Conservation (phyloP, 805 yeast genomes). For the Yarrowia bubula region DNA sequence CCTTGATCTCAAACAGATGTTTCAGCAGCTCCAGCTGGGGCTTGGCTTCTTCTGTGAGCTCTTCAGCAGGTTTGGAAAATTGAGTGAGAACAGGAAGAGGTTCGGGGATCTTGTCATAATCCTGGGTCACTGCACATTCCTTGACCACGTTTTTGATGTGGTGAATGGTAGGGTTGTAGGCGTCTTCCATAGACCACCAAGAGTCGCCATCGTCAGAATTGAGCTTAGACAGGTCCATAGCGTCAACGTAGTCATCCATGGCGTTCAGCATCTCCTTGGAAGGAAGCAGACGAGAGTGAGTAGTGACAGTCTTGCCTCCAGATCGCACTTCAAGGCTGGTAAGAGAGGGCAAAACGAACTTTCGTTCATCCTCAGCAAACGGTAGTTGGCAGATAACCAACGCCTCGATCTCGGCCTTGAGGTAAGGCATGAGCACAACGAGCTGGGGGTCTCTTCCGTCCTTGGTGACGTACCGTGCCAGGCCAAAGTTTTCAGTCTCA, state of each 20-base stretch:
- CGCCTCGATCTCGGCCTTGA: conserved; percentile 35
- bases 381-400: conserved; percentile 61
- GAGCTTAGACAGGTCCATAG: conserved; percentile 43
- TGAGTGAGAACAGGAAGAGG: conserved; percentile 35
- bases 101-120: conserved; percentile 38
- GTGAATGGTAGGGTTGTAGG: conserved; percentile 36
- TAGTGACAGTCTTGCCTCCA: conserved; percentile 38
- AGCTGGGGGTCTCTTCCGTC: conserved; percentile 34
- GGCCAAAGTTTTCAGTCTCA: conserved; percentile 47
- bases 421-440: conserved; percentile 56
- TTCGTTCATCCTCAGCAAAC: conserved; percentile 65
- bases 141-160: conserved; percentile 33
- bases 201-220: conserved; percentile 29
- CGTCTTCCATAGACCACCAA: conserved; percentile 37
- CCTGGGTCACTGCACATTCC: conserved; percentile 40
- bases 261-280: conserved; percentile 41
- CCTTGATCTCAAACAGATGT: conserved; percentile 30
- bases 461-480: conserved; percentile 63
- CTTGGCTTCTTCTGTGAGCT: conserved; percentile 28
- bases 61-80: conserved; percentile 32
- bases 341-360: conserved; percentile 52
- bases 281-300: conserved; percentile 39
- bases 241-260: conserved; percentile 48
- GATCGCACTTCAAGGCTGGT: conserved; percentile 41
- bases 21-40: conserved; percentile 27